These are phyloP conservation scores for Drechslerella coelobrocha DNA, from an alignment of 2,329 filamentous ascomycete species.

Conservation along the genomic window DNA sequence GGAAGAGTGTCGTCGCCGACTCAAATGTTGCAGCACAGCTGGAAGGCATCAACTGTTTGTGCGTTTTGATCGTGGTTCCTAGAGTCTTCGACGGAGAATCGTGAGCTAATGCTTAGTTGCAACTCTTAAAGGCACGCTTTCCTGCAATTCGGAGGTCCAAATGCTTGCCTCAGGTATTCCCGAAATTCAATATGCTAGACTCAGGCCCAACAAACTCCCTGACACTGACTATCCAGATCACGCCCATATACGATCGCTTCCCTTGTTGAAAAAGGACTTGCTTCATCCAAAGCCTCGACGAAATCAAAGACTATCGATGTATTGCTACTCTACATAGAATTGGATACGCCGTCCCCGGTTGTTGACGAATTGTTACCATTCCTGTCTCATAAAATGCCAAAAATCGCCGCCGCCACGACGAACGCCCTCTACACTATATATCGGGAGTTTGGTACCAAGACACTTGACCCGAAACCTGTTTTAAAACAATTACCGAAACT, in stretches of 20 bases:
- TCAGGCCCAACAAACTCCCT: not conserved
- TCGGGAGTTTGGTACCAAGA: slow-evolving; percentile 93
- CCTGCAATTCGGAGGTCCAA: slow-evolving; percentile 83
- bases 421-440: slow-evolving; percentile 81
- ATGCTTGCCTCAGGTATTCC: slow-evolving; percentile 73
- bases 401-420: slow-evolving; percentile 79
- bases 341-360: slow-evolving; percentile 83
- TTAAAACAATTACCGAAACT: slow-evolving; percentile 87
- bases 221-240: slow-evolving; percentile 64
- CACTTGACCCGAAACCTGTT: slow-evolving; percentile 88
- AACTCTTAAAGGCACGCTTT: slow-evolving; percentile 67
- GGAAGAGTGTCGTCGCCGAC: slow-evolving; percentile 91
- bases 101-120: no score
- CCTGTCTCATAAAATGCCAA: slow-evolving; percentile 86
- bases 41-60: slow-evolving; percentile 85
- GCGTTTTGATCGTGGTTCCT: slow-evolving; percentile 56
- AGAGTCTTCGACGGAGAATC: no score
- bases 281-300: slow-evolving; percentile 84
- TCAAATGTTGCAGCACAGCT: slow-evolving; percentile 97
- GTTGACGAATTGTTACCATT: slow-evolving; percentile 88
- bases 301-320: slow-evolving; percentile 88
- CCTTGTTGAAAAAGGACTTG: slow-evolving; percentile 88
- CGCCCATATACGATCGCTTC: slow-evolving; percentile 75
- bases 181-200: not conserved
- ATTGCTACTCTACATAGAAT: slow-evolving; percentile 83